Conservation (phyloP, 2,329 filamentous ascomycete genomes). For the Alternaria triticimaculans region DNA sequence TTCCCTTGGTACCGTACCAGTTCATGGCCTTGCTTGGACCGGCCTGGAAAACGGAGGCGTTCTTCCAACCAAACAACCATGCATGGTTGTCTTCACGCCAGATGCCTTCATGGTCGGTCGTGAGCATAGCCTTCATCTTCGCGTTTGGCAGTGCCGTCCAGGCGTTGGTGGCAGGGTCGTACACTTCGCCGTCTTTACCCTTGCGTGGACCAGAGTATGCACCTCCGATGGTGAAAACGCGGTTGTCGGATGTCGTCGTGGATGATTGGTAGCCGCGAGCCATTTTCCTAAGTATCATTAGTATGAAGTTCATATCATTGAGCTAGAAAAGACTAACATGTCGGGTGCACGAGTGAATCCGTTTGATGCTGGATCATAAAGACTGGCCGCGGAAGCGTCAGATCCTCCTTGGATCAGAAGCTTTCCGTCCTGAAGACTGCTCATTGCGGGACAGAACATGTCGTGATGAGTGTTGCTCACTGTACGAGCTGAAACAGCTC, state of each 20-base stretch:
- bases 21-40: slow-evolving; percentile 34
- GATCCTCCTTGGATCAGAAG: slow-evolving; percentile 34
- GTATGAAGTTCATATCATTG: not conserved
- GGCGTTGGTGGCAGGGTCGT: slow-evolving; percentile 25
- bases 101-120: slow-evolving; percentile 28
- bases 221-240: slow-evolving; percentile 36
- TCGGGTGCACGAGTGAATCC: slow-evolving; percentile 24
- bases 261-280: slow-evolving; percentile 34
- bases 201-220: slow-evolving; percentile 30
- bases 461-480: slow-evolving; percentile 35
- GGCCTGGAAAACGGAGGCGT: slow-evolving; percentile 29
- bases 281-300: slow-evolving; percentile 18
- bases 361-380: slow-evolving; percentile 31
- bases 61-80: slow-evolving; percentile 33
- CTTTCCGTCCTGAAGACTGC: slow-evolving; percentile 30
- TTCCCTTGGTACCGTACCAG: slow-evolving; percentile 32
- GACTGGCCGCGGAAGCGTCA: slow-evolving; percentile 29
- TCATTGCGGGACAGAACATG: slow-evolving; percentile 39
- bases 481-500: slow-evolving; percentile 28
- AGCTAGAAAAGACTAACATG: slow-evolving; percentile 7
- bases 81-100: slow-evolving; percentile 35
- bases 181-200: slow-evolving; percentile 35
- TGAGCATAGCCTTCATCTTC: slow-evolving; percentile 26
- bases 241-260: slow-evolving; percentile 25
- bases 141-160: slow-evolving; percentile 31